Conservation (phyloP, 2,329 filamentous ascomycete genomes). For the Hypoxylon sp. region DNA sequence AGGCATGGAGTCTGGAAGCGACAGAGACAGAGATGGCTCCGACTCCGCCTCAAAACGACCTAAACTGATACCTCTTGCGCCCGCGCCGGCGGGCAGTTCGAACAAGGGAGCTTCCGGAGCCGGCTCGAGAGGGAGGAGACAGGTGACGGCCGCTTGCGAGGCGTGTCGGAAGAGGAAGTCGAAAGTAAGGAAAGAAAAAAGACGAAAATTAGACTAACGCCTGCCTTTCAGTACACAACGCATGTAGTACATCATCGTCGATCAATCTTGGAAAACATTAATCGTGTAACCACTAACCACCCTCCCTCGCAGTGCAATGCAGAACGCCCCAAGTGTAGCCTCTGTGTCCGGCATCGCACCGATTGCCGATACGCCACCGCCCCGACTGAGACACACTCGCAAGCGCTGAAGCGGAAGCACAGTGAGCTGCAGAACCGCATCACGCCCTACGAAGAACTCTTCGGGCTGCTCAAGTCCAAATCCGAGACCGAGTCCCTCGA, state of each 20-base stretch:
- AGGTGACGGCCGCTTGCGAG: constrained; percentile 47
- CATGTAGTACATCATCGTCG: background rate
- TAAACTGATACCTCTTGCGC: constrained; percentile 28
- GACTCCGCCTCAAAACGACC: constrained; percentile 18
- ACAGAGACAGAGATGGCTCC: constrained; percentile 4
- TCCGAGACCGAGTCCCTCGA: constrained; percentile 50
- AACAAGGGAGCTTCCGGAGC: constrained; percentile 18
- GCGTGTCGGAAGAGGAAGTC: constrained; percentile 51
- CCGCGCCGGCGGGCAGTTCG: constrained; percentile 27
- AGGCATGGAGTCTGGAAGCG: constrained; percentile 26
- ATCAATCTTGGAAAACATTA: background rate
- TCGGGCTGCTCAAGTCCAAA: constrained; percentile 42
- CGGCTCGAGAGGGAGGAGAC: constrained; percentile 31
- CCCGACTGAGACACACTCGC: constrained; percentile 49
- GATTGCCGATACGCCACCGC: constrained; percentile 50
- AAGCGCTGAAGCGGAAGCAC: constrained; percentile 51
- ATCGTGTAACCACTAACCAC: constrained; percentile 6
- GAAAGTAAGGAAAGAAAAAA: constrained; percentile 41
- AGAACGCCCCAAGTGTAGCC: constrained; percentile 48
- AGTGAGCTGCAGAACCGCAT: constrained; percentile 46
- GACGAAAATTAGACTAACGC: background rate
- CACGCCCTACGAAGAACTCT: constrained; percentile 48
- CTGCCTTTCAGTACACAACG: background rate
- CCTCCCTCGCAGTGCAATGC: constrained; percentile 47
- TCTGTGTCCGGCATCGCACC: constrained; percentile 47